Percentiles rank a stretch among this genome's conserved stretches.
Conservation (phyloP, 345 rosid species). For the Clausena lansium region DNA sequence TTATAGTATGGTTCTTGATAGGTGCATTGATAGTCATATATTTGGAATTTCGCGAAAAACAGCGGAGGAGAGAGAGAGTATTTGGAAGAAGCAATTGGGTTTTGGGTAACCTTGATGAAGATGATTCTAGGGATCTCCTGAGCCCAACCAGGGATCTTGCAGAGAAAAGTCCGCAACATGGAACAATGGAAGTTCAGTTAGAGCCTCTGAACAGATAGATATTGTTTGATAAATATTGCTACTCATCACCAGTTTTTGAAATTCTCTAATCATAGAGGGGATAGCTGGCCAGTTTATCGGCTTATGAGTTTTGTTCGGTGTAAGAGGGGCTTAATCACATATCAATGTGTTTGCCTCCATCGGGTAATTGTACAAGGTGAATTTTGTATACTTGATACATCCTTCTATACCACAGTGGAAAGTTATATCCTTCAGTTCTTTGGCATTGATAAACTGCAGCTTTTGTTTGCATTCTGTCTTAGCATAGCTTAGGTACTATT, state of each 20-base stretch:
- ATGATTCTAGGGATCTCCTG: conserved; percentile 74
- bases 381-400: conserved; percentile 42
- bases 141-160: conserved; percentile 40
- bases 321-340: conserved; percentile 1
- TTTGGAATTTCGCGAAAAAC: conserved; percentile 58
- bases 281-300: conserved; percentile 13
- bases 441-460: conserved; percentile 1
- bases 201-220: conserved; percentile 74
- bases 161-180: conserved; percentile 43
- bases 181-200: conserved; percentile 84
- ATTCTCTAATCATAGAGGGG: conserved; percentile 8
- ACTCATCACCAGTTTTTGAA: conserved; percentile 21
- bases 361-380: conserved; percentile 19
- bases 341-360: conserved; percentile 1
- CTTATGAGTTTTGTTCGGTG: conserved; percentile 18
- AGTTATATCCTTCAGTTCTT: conserved; percentile 19
- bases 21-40: conserved; percentile 50
- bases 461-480: neutral
- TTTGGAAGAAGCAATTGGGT: conserved; percentile 75
- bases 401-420: conserved; percentile 25
- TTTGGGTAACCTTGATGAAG: conserved; percentile 74
- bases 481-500: neutral
- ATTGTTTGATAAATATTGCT: conserved; percentile 11
- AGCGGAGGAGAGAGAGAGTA: conserved; percentile 42
- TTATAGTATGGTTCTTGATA: conserved; percentile 63